Evolutionary conservation across 306 rosid genomes (phyloP).

Genomic region (Hippophae gyantsensis): DNA sequence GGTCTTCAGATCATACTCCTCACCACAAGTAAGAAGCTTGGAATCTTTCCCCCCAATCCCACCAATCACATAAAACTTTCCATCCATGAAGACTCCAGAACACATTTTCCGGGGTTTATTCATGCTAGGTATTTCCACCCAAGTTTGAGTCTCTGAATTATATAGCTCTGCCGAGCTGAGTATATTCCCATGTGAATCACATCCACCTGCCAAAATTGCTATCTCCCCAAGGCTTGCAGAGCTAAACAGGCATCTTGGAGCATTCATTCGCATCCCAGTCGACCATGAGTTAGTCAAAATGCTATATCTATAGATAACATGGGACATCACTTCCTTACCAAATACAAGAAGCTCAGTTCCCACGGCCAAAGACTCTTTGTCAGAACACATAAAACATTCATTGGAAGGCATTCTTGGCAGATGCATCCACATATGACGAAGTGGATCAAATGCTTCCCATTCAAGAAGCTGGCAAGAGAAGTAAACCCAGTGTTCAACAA

Average conservation of each 20-base stretch:
- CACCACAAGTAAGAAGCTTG: conserved; percentile 65
- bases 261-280: conserved; percentile 67
- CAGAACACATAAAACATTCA: conserved; percentile 81
- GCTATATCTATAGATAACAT: conserved; percentile 72
- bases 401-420: conserved; percentile 79
- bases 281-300: conserved; percentile 87
- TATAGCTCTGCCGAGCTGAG: conserved; percentile 68
- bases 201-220: conserved; percentile 91
- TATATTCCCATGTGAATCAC: conserved; percentile 64
- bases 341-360: conserved; percentile 94
- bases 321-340: conserved; percentile 62
- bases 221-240: conserved; percentile 82
- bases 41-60: conserved; percentile 76
- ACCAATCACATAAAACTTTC: conserved; percentile 71
- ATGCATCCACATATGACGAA: conserved; percentile 65
- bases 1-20: conserved; percentile 63
- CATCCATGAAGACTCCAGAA: conserved; percentile 85
- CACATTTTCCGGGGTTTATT: conserved; percentile 79
- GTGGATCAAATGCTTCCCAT: conserved; percentile 92
- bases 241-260: conserved; percentile 86
- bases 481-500: conserved; percentile 84
- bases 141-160: conserved; percentile 69
- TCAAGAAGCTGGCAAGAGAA: conserved; percentile 70
- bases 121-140: conserved; percentile 69
- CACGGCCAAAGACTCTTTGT: conserved; percentile 94